phyloP scores from a whole-genome alignment of 208 protist genomes.

The Balamuthia mandrillaris region DNA sequence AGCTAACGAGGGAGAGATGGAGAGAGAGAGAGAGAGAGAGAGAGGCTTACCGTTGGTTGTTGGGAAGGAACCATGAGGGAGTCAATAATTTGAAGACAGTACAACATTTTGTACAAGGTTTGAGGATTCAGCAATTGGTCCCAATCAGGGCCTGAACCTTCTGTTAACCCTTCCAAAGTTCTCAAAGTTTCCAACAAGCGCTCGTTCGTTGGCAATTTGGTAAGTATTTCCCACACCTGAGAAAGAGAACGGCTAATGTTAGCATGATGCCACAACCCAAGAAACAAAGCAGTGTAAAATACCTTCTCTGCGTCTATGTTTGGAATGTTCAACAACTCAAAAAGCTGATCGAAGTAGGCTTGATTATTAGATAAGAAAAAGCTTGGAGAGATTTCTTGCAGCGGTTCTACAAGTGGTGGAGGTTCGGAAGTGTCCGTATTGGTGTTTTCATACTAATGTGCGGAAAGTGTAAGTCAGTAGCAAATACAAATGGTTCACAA shows the following conservation, averaged over 20 bases:
- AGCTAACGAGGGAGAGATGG: background rate
- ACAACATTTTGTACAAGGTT: constrained; percentile 16
- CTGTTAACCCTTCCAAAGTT: background rate
- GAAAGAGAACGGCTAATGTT: too few species aligned
- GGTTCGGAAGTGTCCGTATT: background rate
- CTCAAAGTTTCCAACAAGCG: background rate
- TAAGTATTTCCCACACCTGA: constrained; percentile 24
- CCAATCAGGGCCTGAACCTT: background rate
- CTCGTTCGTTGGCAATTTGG: background rate
- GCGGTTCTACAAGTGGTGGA: background rate
- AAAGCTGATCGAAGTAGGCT: constrained; percentile 11
- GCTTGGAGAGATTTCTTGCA: background rate
- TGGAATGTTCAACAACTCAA: constrained; percentile 3
- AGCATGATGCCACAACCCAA: too few species aligned
- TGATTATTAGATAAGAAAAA: constrained; percentile 11
- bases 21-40: background rate
- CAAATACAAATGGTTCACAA: too few species aligned
- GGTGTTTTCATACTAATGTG: too few species aligned
- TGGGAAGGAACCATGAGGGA: background rate
- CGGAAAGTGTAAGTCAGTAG: too few species aligned
- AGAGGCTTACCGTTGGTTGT: background rate
- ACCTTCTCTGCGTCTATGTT: background rate
- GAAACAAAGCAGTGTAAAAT: too few species aligned
- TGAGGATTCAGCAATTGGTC: background rate
- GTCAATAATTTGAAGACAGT: constrained; percentile 18